These are phyloP conservation scores for Alternaria brassicicola DNA, from an alignment of 2,329 filamentous ascomycete genomes.

Conservation along the genomic window DNA sequence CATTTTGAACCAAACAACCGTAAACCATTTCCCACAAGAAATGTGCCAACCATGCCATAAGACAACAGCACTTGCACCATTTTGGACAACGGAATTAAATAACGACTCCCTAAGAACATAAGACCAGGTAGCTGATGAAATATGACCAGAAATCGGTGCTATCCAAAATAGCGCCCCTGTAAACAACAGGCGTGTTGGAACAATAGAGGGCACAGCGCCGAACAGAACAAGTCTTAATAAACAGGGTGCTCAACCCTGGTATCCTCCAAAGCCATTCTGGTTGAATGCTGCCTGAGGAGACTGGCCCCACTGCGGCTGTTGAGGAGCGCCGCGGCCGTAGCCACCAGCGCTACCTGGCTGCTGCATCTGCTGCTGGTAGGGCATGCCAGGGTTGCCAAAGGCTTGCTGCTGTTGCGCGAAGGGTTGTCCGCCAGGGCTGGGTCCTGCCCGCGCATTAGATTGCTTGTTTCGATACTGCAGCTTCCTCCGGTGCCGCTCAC, in stretches of 20 bases:
- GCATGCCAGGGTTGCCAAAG: slow-evolving; percentile 66
- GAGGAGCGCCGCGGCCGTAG: slow-evolving; percentile 75
- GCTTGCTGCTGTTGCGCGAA: slow-evolving; percentile 61
- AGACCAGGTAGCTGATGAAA: slow-evolving; percentile 41
- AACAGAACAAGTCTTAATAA: slow-evolving; percentile 31
- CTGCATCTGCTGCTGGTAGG: slow-evolving; percentile 53
- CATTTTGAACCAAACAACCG: slow-evolving; percentile 31
- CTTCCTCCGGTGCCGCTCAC: slow-evolving; percentile 49
- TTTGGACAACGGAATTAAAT: slow-evolving; percentile 33
- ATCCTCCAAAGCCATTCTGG: slow-evolving; percentile 64
- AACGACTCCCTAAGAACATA: slow-evolving; percentile 40
- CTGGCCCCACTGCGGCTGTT: slow-evolving; percentile 61
- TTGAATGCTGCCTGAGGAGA: slow-evolving; percentile 55
- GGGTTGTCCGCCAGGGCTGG: slow-evolving; percentile 66
- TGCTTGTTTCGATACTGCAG: slow-evolving; percentile 45
- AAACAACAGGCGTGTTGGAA: slow-evolving; percentile 44
- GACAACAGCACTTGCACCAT: slow-evolving; percentile 30
- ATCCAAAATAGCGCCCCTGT: slow-evolving; percentile 46
- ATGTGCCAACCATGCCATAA: slow-evolving; percentile 33
- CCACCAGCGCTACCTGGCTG: slow-evolving; percentile 74
- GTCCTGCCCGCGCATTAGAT: slow-evolving; percentile 54
- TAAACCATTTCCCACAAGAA: slow-evolving; percentile 32
- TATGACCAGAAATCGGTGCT: slow-evolving; percentile 39
- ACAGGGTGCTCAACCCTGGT: slow-evolving; percentile 59
- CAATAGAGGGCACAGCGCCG: slow-evolving; percentile 39